phyloP scores from a whole-genome alignment of 2,329 filamentous ascomycete genomes.

The Paraconiothyrium brasiliense region DNA sequence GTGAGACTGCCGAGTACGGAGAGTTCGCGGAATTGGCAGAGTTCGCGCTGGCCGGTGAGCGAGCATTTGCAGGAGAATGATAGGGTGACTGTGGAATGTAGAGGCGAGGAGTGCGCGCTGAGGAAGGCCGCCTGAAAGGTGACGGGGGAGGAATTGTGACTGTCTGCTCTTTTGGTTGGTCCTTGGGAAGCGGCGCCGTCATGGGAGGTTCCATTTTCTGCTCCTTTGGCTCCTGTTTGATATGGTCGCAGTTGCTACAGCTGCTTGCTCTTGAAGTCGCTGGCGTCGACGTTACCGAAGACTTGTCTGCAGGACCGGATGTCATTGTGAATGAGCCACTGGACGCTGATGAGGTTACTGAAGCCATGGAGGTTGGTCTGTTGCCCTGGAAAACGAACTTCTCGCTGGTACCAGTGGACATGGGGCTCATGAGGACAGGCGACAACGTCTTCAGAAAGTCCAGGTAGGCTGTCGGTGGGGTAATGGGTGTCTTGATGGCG shows the following conservation, averaged over 20 bases:
- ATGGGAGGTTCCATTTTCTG: not conserved
- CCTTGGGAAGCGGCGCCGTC: constrained; percentile 51
- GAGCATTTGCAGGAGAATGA: constrained; percentile 62
- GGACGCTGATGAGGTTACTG: constrained; percentile 49
- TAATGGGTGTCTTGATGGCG: constrained; percentile 82
- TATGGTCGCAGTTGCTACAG: constrained; percentile 47
- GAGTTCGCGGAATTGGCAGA: constrained; percentile 64
- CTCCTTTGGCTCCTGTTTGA: constrained; percentile 41
- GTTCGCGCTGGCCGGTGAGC: constrained; percentile 74
- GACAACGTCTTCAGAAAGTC: constrained; percentile 90
- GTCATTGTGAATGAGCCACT: constrained; percentile 49
- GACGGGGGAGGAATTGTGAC: constrained; percentile 68
- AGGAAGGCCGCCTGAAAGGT: constrained; percentile 71
- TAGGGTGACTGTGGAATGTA: constrained; percentile 82
- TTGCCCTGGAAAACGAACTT: constrained; percentile 60
- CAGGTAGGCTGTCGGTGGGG: constrained; percentile 86
- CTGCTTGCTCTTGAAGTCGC: constrained; percentile 50
- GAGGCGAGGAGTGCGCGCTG: constrained; percentile 68
- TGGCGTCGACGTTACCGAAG: constrained; percentile 35
- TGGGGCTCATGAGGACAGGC: constrained; percentile 73
- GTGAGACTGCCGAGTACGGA: constrained; percentile 78
- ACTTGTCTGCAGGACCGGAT: constrained; percentile 44
- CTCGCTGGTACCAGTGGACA: constrained; percentile 65
- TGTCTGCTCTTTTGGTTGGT: constrained; percentile 52
- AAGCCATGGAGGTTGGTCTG: constrained; percentile 44